phyloP scores from a whole-genome alignment of 129 eudicot species.

The Pittosporum tobira region DNA sequence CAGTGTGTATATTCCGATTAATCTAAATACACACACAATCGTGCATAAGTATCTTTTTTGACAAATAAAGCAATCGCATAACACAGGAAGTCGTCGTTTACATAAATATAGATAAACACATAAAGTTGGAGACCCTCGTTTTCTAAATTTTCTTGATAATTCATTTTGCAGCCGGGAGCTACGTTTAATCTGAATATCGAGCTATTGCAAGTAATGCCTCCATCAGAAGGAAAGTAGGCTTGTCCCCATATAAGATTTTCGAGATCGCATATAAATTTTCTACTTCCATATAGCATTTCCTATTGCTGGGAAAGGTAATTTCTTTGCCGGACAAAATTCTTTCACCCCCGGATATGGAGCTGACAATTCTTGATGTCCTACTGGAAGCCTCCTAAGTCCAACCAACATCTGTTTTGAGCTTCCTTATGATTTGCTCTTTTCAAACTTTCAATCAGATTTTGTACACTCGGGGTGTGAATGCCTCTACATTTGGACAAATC shows the following conservation, averaged over 20 bases:
- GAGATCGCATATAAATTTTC: neutral
- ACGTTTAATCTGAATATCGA: constrained; percentile 83
- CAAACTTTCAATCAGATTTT: no score
- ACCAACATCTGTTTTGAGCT: neutral
- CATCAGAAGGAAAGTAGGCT: constrained; percentile 37
- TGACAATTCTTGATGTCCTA: neutral
- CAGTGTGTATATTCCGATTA: neutral
- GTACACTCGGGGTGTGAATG: no score
- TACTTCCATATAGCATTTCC: neutral
- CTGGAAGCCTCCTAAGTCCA: neutral
- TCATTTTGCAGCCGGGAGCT: constrained; percentile 70
- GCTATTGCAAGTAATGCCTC: constrained; percentile 58
- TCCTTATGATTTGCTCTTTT: no score
- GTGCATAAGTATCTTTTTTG: neutral
- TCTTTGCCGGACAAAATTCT: neutral
- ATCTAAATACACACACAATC: neutral
- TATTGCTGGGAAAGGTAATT: no score
- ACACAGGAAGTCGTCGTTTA: neutral
- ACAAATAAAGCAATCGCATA: neutral
- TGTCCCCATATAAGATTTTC: neutral
- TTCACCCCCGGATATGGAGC: neutral
- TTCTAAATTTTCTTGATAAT: neutral
- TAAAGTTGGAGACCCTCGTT: neutral
- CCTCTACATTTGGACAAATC: no score
- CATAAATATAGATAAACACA: neutral